A percentile compares a stretch with the other conserved stretches of the same genome.
Conservation (phyloP, 352 stramenopile genomes). For the Thraustochytrium aureum region DNA sequence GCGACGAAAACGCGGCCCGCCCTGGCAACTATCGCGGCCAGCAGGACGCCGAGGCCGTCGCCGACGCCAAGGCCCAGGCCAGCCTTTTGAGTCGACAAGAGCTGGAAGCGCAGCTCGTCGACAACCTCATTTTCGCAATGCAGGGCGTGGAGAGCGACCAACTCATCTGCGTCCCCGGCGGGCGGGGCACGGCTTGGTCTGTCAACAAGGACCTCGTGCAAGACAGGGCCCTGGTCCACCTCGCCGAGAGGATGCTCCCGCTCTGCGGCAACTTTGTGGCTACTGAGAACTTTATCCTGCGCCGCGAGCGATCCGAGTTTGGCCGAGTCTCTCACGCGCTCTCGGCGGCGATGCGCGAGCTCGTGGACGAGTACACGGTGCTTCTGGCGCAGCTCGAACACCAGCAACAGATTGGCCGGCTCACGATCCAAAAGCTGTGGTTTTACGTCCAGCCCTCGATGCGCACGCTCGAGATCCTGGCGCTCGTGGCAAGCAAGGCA, state of each 20-base stretch:
- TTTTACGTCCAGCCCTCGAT: slow-evolving; percentile 85
- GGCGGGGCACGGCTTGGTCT: neutral
- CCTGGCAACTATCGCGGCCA: neutral
- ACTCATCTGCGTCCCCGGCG: neutral
- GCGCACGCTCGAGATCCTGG: slow-evolving; percentile 86
- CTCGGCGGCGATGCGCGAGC: slow-evolving; percentile 79
- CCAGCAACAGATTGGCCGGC: slow-evolving; percentile 56
- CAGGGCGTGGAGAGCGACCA: slow-evolving; percentile 33
- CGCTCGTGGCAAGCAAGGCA: slow-evolving; percentile 71
- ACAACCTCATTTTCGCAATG: slow-evolving; percentile 38
- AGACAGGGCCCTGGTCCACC: slow-evolving; percentile 12
- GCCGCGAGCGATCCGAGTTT: slow-evolving; percentile 81
- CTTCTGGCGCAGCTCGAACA: slow-evolving; percentile 85
- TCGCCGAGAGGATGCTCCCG: slow-evolving; percentile 7
- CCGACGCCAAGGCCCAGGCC: neutral
- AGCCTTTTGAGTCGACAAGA: neutral
- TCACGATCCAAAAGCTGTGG: slow-evolving; percentile 87
- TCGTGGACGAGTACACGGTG: slow-evolving; percentile 88
- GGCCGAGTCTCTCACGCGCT: slow-evolving; percentile 90
- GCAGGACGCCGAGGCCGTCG: neutral
- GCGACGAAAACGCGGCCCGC: neutral
- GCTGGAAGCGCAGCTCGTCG: slow-evolving; percentile 8
- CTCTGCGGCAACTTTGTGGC: slow-evolving; percentile 29
- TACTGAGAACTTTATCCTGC: slow-evolving; percentile 63
- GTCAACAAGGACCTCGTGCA: slow-evolving; percentile 15